Evolutionary conservation across 176 grass and related monocot species (phyloP), one percentile per base, ranked within the genome.

Genomic region (Oropetium thomaeum): DNA sequence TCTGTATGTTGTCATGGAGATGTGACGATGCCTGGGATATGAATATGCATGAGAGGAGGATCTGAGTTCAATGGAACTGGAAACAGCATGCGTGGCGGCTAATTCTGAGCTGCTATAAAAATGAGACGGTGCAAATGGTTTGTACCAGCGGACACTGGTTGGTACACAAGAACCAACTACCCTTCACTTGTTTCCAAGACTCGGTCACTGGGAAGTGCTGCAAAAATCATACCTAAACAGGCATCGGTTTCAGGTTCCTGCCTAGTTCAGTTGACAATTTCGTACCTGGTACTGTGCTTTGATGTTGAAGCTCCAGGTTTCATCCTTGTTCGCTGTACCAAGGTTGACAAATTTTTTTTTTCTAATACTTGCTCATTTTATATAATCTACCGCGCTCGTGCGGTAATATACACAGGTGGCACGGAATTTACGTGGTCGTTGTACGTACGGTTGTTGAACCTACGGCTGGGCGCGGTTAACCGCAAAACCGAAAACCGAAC

Each of bases 151-250:
- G n/a, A n/a, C n/a, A n/a, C n/a, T 64, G 78, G 76, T 92, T 74
- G 90, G 78, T 87, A 66, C 80, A 80, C 87, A 80, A 90, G 79
- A 90, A 72, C 81, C 87, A 97, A 80, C 93, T 60, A 97, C 84
- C 79, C 69, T 71, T 79, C 78, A 89, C 92, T 92, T 69, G 89
- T 87, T 69, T 45, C 79, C 3, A 58, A 51, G 82, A 89, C 86
- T 87, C 81, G 69, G 22, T 58, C 80, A 62, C 70, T 55, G 27
- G 27, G 31, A 81, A 55, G 26, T 38, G 28, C 28, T 62, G 38
- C 79, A 54, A 6, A 69, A 90, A 93, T 97, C 87, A 72, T 72
- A 97, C 87, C 90, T 97, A 97, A 90, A 92, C 48, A 49, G 55
- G 67, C 30, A 49, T 34, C 12, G 22, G 2, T 55, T 79, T 65